Conservation (phyloP, 2,329 filamentous ascomycete genomes). For the Zymoseptoria passerinii region DNA sequence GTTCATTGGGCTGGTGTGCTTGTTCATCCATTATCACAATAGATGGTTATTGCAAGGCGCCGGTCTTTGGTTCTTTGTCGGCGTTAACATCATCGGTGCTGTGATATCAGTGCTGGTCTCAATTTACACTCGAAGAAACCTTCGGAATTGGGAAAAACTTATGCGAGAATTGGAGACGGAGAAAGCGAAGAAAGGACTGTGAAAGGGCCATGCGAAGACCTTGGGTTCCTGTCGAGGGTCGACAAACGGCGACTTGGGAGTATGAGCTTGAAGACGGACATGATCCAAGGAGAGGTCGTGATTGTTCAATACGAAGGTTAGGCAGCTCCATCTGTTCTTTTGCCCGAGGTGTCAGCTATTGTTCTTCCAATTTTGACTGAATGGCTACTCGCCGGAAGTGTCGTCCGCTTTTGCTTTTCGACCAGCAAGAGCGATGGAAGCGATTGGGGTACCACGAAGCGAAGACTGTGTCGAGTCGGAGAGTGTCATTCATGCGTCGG, state of each 20-base stretch:
- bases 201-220: not conserved
- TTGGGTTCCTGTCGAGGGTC: not conserved
- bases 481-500: not conserved
- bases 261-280: not conserved
- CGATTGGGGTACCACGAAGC: not conserved
- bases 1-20: not conserved
- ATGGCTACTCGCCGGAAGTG: not conserved
- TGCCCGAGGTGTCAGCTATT: not conserved
- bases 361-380: not conserved
- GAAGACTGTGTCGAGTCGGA: not conserved
- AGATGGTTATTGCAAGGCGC: not conserved
- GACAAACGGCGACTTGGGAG: not conserved
- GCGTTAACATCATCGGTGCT: not conserved
- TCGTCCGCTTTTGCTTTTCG: not conserved
- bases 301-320: not conserved
- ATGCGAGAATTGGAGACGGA: not conserved
- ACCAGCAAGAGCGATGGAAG: not conserved
- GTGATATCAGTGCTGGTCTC: not conserved
- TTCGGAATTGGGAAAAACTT: not conserved
- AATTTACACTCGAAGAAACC: not conserved
- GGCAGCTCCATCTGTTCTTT: not conserved
- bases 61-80: not conserved
- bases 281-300: not conserved
- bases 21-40: not conserved
- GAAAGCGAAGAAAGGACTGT: not conserved